Conservation (phyloP, 2,329 filamentous ascomycete genomes). For the Ascochyta clinopodiicola region DNA sequence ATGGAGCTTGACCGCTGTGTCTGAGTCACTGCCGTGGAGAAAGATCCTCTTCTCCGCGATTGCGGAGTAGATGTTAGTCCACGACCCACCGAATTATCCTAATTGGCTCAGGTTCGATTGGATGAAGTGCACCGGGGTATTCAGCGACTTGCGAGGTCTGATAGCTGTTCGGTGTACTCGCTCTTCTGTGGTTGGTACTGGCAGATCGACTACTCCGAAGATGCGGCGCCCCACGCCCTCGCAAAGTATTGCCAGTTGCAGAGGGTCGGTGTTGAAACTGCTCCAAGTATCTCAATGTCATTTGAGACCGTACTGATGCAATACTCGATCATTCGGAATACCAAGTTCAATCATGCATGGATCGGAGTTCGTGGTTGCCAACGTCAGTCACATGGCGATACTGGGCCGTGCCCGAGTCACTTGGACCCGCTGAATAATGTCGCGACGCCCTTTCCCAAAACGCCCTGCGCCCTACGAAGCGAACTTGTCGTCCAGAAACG, state of each 20-base stretch:
- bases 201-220: background rate
- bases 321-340: conserved; percentile 25
- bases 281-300: background rate
- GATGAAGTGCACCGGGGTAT: background rate
- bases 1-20: background rate
- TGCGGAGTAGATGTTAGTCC: background rate
- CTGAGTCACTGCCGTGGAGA: conserved; percentile 11
- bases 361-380: conserved; percentile 20
- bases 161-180: background rate
- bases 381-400: conserved; percentile 16
- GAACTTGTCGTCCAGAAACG: conserved; percentile 12
- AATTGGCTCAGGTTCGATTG: background rate
- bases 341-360: conserved; percentile 4
- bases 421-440: conserved; percentile 22
- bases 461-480: conserved; percentile 22
- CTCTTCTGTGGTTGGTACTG: background rate
- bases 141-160: background rate
- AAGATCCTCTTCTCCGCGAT: background rate
- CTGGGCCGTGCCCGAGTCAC: conserved; percentile 17
- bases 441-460: conserved; percentile 23
- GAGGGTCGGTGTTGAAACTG: background rate
- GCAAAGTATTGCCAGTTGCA: background rate
- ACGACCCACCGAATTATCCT: background rate
- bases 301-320: background rate
- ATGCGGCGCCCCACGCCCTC: background rate